phyloP scores from a whole-genome alignment of 2,329 filamentous ascomycete genomes.

The Knufia fluminis region DNA sequence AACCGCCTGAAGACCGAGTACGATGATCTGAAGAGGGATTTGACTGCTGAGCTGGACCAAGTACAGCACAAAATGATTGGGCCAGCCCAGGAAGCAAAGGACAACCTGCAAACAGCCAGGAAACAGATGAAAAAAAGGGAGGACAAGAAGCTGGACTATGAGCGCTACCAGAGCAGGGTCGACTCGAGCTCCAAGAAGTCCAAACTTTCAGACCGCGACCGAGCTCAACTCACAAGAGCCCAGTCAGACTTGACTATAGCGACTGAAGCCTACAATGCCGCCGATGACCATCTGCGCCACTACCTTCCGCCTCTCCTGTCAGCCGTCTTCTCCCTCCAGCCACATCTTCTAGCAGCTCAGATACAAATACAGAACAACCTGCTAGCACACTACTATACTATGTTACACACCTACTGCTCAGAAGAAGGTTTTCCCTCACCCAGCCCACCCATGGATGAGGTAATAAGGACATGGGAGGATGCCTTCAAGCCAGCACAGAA shows the following conservation, averaged over 20 bases:
- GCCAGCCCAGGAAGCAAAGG: constrained; percentile 60
- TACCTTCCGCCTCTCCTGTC: constrained; percentile 63
- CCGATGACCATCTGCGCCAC: constrained; percentile 64
- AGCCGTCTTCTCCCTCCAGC: constrained; percentile 64
- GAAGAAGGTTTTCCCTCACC: constrained; percentile 61
- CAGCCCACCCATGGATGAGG: constrained; percentile 61
- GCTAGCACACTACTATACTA: constrained; percentile 69
- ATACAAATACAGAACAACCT: constrained; percentile 69
- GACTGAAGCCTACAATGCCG: constrained; percentile 61
- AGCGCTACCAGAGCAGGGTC: constrained; percentile 63
- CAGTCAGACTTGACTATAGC: constrained; percentile 60
- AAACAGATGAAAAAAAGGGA: constrained; percentile 81
- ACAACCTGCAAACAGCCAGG: constrained; percentile 60
- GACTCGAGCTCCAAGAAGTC: constrained; percentile 62
- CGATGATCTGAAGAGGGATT: constrained; percentile 59
- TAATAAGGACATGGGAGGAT: constrained; percentile 57
- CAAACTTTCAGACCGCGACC: constrained; percentile 63
- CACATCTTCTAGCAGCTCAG: constrained; percentile 59
- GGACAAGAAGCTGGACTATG: constrained; percentile 73
- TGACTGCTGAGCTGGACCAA: constrained; percentile 59
- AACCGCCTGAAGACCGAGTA: constrained; percentile 58
- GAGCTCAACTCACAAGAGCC: constrained; percentile 58
- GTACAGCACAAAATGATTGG: constrained; percentile 63
- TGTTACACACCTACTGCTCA: constrained; percentile 63
- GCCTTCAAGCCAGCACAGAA: constrained; percentile 55